Evolutionary conservation across 345 rosid species (phyloP), one percentile per base, ranked within the genome.

Genomic region (Eucalyptus erythrocorys): DNA sequence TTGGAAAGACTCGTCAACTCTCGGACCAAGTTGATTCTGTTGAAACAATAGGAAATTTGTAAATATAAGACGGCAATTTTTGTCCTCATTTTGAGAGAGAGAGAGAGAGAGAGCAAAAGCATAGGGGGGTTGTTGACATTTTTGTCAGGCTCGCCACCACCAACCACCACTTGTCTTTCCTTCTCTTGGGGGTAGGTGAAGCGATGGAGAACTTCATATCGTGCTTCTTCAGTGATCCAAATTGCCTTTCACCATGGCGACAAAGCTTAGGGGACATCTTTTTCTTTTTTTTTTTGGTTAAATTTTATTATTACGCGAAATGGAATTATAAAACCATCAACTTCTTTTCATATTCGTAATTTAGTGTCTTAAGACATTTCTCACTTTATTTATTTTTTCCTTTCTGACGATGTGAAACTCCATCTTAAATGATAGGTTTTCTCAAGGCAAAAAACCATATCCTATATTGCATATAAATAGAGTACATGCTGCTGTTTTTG

Each of bases 141-240:
- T n/a, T 26, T 59, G 68, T 89, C 91, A 45, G 50, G 88, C 48
- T 89, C 92, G 48, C 86, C 91, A 82, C 89, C 92, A 92, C 90
- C 94, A 88, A 88, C 91, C 42, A 27, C 86, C 86, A 10, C 37
- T 48, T n/a, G 27, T n/a, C 87, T 32, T 51, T 53, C 71, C 61
- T 43, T 30, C 15, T 26, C n/a, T 32, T 10, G 5, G 89, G 88
- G 92, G 90, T 91, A 42, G 93, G 92, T 91, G 88, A 92, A 87
- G 89, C 27, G 86, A 88, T n/a, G 27, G 49, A 48, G 85, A 34
- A 48, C 47, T 76, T 22, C 84, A 40, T 76, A 2, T 40, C 30
- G 2, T 6, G 47, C 27, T 40, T 21, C 30, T 76, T 5, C 47
- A 2, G 47, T 40, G 27, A 40, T 76, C 30, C 84, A 76, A 76